These are phyloP conservation scores for Aureobasidium vineae DNA, from an alignment of 2,329 filamentous ascomycete species.

Conservation along the genomic window DNA sequence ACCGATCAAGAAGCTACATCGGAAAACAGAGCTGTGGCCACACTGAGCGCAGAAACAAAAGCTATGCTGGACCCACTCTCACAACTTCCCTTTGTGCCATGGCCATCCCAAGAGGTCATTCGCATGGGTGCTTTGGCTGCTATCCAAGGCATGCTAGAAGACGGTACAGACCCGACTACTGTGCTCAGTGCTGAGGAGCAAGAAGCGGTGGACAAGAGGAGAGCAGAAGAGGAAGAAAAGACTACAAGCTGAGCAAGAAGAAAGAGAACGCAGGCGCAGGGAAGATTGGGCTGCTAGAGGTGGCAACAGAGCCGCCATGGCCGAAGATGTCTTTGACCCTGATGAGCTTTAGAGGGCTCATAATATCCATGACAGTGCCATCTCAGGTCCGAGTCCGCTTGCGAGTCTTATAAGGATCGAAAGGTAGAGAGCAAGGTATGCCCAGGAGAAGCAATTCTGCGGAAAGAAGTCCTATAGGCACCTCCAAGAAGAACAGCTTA, in stretches of 20 bases:
- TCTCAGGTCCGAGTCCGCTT: too few species aligned
- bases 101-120: conserved; percentile 71
- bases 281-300: conserved; percentile 29
- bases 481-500: too few species aligned
- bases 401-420: too few species aligned
- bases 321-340: conserved; percentile 38
- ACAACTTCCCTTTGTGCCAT: conserved; percentile 66
- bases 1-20: background rate
- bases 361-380: background rate
- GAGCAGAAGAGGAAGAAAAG: conserved; percentile 43
- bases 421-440: too few species aligned
- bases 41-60: conserved; percentile 40
- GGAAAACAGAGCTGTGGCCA: conserved; percentile 27
- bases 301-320: conserved; percentile 26
- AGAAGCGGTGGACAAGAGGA: conserved; percentile 38
- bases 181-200: conserved; percentile 47
- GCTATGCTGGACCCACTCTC: conserved; percentile 54
- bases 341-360: conserved; percentile 33
- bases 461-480: too few species aligned
- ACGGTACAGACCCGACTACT: conserved; percentile 59
- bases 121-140: conserved; percentile 63
- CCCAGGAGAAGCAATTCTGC: too few species aligned
- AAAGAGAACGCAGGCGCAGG: conserved; percentile 26
- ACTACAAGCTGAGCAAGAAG: conserved; percentile 35
- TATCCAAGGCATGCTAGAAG: conserved; percentile 60